phyloP scores from a whole-genome alignment of 177 flowering plant genomes.

The Tripterygium wilfordii region DNA sequence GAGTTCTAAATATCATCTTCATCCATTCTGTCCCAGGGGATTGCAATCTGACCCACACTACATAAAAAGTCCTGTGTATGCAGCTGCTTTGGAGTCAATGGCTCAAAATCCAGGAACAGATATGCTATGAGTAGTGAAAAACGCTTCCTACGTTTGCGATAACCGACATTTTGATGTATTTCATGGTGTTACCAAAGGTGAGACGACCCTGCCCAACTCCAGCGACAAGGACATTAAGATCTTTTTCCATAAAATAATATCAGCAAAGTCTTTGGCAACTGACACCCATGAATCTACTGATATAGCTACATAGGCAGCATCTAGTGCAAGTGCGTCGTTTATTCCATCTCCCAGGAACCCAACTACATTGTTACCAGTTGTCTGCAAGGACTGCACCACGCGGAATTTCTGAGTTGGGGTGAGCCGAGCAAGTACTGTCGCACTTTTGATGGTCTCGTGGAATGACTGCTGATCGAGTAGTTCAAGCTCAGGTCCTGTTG shows the following conservation, averaged over 20 bases:
- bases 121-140: conserved; percentile 55
- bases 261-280: conserved; percentile 68
- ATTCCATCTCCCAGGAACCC: conserved; percentile 79
- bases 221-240: conserved; percentile 62
- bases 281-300: conserved; percentile 79
- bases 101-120: conserved; percentile 40
- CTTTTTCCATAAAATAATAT: conserved; percentile 69
- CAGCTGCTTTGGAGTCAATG: conserved; percentile 68
- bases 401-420: conserved; percentile 74
- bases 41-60: conserved; percentile 59
- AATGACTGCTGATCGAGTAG: conserved; percentile 48
- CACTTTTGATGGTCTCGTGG: conserved; percentile 58
- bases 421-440: conserved; percentile 70
- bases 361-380: conserved; percentile 48
- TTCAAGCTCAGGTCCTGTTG: conserved; percentile 78
- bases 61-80: conserved; percentile 62
- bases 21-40: conserved; percentile 82
- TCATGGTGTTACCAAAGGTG: conserved; percentile 78
- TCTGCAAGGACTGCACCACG: conserved; percentile 69
- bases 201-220: conserved; percentile 65
- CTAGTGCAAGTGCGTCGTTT: conserved; percentile 64
- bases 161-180: conserved; percentile 60
- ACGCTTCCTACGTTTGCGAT: conserved; percentile 65
- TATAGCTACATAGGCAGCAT: conserved; percentile 71
- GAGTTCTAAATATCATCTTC: conserved; percentile 48